Evolutionary conservation across 148 eudicot species (phyloP), one percentile per base, ranked within the genome.

Genomic region (Fagopyrum esculentum): DNA sequence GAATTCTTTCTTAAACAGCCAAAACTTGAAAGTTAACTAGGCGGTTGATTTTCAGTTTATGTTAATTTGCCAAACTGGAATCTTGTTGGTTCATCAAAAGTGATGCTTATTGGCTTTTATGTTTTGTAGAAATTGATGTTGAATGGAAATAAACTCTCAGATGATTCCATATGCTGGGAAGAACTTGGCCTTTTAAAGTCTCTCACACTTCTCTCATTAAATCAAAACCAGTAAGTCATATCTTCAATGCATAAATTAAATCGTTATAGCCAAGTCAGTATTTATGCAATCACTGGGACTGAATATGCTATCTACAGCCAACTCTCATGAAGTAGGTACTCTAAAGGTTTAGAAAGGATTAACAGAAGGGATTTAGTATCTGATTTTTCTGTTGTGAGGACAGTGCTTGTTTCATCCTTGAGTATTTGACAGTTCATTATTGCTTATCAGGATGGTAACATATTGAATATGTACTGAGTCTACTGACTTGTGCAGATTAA

Each of bases 121-220:
- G 51, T 80, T 80, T 81, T 83, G 90, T 77, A 94, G 98, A 95
- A 89, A 85, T 78, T 92, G 87, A 75, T 83, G 69, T 82, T 95
- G 80, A 79, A 80, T 83, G 78, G 80, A 19, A 95, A 95, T 78
- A 56, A 77, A 76, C 46, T 95, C 77, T 47, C 79, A 47, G 92
- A 90, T 76, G 84, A 82, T 48, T 86, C 88, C 59, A 77, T 95
- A 29, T 77, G 83, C 85, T 95, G 98, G 98, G 86, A 90, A 78
- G 93, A 84, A 77, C 69, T 95, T 13, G 46, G 86, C 61, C 77
- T 84, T 71, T 76, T 95, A 82, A 90, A 84, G 81, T 75, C 78
- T 75, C 83, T 95, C 17, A 74, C 80, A 44, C 74, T 82, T 81
- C 82, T 95, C 49, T 90, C 97, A 59, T 66, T 92, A 80, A 85